Percentiles rank a stretch among this genome's conserved stretches.
These are phyloP conservation scores for Pezicula neosporulosa DNA, from an alignment of 2,329 filamentous ascomycete species.

Conservation along the genomic window DNA sequence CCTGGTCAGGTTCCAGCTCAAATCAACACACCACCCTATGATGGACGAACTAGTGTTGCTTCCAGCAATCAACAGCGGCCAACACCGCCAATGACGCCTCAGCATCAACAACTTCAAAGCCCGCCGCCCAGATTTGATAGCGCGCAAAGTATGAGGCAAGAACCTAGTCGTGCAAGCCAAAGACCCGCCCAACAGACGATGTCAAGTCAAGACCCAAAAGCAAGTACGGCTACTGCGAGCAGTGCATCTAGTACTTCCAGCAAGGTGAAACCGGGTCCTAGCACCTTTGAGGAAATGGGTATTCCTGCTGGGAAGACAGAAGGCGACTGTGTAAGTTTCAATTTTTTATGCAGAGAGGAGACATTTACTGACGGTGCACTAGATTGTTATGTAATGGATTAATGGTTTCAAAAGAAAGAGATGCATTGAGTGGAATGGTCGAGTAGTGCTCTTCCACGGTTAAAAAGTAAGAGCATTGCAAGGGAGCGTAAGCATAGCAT, in stretches of 20 bases:
- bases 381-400: constrained; percentile 26
- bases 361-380: constrained; percentile 3
- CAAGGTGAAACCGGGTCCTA: constrained; percentile 60
- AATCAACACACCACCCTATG: neutral
- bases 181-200: neutral
- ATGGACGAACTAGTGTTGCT: neutral
- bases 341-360: no score
- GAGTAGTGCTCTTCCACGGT: neutral
- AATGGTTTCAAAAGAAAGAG: neutral
- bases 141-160: neutral
- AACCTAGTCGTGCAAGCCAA: neutral
- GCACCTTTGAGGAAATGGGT: constrained; percentile 98
- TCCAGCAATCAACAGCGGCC: neutral
- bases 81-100: neutral
- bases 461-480: neutral
- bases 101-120: neutral
- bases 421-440: constrained; percentile 6
- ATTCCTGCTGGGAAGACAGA: constrained; percentile 81
- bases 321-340: constrained; percentile 72
- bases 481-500: neutral
- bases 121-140: neutral
- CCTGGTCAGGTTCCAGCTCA: neutral
- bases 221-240: constrained; percentile 5
- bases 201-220: neutral
- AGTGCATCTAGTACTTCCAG: constrained; percentile 15